A percentile compares a stretch with the other conserved stretches of the same genome.
Evolutionary conservation across 306 rosid genomes (phyloP).

Genomic region (Begonia loranthoides): DNA sequence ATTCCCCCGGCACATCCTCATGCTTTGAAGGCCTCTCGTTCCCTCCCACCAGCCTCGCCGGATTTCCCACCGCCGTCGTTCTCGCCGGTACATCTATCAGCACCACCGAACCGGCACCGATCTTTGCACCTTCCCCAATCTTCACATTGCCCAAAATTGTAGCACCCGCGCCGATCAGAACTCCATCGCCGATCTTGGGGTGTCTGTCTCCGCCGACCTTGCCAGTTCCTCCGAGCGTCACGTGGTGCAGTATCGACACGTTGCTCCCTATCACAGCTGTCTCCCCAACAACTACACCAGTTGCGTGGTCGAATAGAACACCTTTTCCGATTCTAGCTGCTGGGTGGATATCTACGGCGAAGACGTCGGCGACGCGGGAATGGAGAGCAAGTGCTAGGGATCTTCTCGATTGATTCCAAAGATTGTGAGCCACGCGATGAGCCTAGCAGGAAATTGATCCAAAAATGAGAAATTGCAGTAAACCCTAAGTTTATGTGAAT

Average conservation of each 20-base stretch:
- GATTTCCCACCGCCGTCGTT: constrained; percentile 78
- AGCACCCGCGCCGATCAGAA: constrained; percentile 91
- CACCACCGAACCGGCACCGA: constrained; percentile 92
- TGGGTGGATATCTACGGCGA: constrained; percentile 90
- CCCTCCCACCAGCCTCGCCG: constrained; percentile 85
- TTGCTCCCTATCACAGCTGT: constrained; percentile 80
- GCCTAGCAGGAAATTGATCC: constrained; percentile 26
- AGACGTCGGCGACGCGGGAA: constrained; percentile 71
- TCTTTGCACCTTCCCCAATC: constrained; percentile 80
- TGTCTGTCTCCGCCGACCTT: constrained; percentile 83
- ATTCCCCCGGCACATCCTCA: constrained; percentile 86
- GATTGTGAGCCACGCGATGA: constrained; percentile 66
- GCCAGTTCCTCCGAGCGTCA: constrained; percentile 93
- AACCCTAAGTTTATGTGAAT: not conserved
- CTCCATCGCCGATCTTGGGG: constrained; percentile 89
- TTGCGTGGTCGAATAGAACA: constrained; percentile 77
- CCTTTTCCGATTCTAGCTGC: constrained; percentile 82
- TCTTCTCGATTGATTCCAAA: constrained; percentile 69
- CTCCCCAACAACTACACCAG: constrained; percentile 28
- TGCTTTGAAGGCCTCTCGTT: constrained; percentile 65
- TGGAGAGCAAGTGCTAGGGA: constrained; percentile 77
- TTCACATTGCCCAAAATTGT: constrained; percentile 25
- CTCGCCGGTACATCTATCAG: constrained; percentile 65
- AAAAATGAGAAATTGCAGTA: not conserved
- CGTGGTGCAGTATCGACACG: constrained; percentile 86